Evolutionary conservation across 23 red algal species (phyloP).

Genomic region (Chondrus crispus): DNA sequence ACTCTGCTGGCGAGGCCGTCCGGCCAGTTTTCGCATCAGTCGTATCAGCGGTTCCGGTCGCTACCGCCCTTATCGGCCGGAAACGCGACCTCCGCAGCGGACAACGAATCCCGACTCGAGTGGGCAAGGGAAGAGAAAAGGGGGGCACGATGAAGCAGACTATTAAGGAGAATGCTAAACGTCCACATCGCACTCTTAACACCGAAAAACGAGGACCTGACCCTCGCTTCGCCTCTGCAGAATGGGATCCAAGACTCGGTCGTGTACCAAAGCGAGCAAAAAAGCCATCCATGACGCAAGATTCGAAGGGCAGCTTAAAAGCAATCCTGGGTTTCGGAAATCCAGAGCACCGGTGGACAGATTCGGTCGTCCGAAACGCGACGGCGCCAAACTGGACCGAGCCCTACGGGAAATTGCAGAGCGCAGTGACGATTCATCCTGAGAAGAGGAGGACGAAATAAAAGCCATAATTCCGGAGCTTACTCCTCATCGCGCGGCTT

Average conservation of each 20-base stretch:
- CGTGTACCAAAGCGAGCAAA: slow-evolving; percentile 48
- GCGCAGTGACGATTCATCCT: background rate
- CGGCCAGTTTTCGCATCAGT: too few species aligned
- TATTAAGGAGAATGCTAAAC: too few species aligned
- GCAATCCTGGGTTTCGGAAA: slow-evolving; percentile 33
- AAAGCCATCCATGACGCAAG: slow-evolving; percentile 36
- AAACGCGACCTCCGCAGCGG: too few species aligned
- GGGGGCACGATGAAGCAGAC: too few species aligned
- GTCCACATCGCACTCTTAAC: too few species aligned
- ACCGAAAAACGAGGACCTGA: background rate
- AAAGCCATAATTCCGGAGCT: background rate
- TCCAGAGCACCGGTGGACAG: slow-evolving; percentile 51
- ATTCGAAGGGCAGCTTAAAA: slow-evolving; percentile 34
- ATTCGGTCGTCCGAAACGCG: slow-evolving; percentile 41
- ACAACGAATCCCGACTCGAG: too few species aligned
- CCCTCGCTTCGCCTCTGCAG: slow-evolving; percentile 36
- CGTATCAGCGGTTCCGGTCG: too few species aligned
- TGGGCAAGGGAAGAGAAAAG: too few species aligned
- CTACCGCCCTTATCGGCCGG: too few species aligned
- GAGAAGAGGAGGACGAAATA: slow-evolving; percentile 19
- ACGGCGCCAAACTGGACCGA: background rate
- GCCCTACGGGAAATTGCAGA: background rate
- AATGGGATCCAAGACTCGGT: slow-evolving; percentile 57
- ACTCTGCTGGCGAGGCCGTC: too few species aligned
- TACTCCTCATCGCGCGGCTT: background rate